Percentiles rank a stretch among this genome's conserved stretches.
These are phyloP conservation scores for Scutellospora calospora DNA, from an alignment of 371 early-diverging fungal genomes.

Conservation along the genomic window DNA sequence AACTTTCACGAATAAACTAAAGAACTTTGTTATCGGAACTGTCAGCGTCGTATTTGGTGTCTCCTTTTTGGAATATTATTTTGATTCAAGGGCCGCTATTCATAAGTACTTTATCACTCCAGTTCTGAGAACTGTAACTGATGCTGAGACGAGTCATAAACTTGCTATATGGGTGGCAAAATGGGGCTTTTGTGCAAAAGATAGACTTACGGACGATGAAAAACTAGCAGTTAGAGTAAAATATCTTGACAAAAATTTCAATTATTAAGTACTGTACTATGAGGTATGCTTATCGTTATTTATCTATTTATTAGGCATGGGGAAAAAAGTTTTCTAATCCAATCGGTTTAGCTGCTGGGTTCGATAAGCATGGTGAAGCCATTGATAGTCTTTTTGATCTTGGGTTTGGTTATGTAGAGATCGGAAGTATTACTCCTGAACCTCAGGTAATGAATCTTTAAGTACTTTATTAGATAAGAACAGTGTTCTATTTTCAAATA, in stretches of 20 bases:
- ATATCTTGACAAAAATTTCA: background rate
- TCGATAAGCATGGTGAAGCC: constrained; percentile 87
- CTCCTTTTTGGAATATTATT: constrained; percentile 61
- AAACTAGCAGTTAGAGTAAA: constrained; percentile 59
- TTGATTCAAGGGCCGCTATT: constrained; percentile 76
- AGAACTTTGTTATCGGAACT: constrained; percentile 55
- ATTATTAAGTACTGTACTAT: background rate
- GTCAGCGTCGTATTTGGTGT: constrained; percentile 48
- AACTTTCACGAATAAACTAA: background rate
- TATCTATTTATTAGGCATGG: constrained; percentile 59
- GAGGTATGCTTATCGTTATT: background rate
- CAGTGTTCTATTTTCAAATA: too few species aligned
- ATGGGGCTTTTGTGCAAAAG: constrained; percentile 68
- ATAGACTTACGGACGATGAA: constrained; percentile 55
- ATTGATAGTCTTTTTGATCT: constrained; percentile 78
- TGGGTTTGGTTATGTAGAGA: constrained; percentile 89
- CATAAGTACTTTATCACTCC: constrained; percentile 71
- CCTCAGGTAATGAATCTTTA: constrained; percentile 66
- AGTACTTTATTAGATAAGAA: too few species aligned
- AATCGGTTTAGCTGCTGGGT: constrained; percentile 88
- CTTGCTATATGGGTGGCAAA: constrained; percentile 65
- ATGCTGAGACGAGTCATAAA: constrained; percentile 78
- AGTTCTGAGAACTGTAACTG: constrained; percentile 66
- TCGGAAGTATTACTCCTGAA: constrained; percentile 84
- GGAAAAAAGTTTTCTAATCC: constrained; percentile 77